These are phyloP conservation scores for Strigomonas oncopelti DNA, from an alignment of 208 protist genomes.

Conservation along the genomic window DNA sequence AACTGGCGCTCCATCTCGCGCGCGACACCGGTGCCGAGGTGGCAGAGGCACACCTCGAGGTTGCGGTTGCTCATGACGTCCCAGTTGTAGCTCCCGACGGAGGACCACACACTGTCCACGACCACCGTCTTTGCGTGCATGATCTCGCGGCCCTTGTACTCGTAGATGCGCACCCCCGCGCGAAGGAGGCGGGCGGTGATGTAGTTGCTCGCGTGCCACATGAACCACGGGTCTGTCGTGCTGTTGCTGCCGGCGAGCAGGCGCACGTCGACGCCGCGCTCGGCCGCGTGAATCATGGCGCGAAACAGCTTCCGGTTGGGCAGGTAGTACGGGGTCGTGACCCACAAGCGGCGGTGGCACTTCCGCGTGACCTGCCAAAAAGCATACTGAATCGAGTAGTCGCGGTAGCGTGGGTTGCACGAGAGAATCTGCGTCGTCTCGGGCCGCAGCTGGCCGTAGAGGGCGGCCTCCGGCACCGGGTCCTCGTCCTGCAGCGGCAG, in stretches of 20 bases:
- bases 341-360: conserved; percentile 79
- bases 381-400: conserved; percentile 87
- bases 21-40: conserved; percentile 60
- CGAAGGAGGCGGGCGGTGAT: conserved; percentile 76
- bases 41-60: conserved; percentile 84
- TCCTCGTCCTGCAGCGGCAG: conserved; percentile 53
- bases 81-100: conserved; percentile 91
- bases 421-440: conserved; percentile 76
- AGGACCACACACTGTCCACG: conserved; percentile 89
- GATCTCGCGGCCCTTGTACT: conserved; percentile 80
- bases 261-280: conserved; percentile 86
- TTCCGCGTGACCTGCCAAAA: conserved; percentile 83
- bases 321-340: conserved; percentile 91
- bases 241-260: conserved; percentile 77
- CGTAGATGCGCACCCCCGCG: conserved; percentile 83
- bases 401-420: conserved; percentile 81
- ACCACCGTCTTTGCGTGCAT: conserved; percentile 93
- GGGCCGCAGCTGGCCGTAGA: conserved; percentile 38
- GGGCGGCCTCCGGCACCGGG: conserved; percentile 66
- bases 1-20: conserved; percentile 87
- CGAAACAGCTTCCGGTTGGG: conserved; percentile 77
- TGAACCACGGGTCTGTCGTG: conserved; percentile 89
- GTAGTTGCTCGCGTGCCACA: conserved; percentile 88
- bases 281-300: conserved; percentile 70
- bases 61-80: conserved; percentile 92